Conservation (phyloP, 2,329 filamentous ascomycete species). For the Nannizziopsis arthrosporioides region DNA sequence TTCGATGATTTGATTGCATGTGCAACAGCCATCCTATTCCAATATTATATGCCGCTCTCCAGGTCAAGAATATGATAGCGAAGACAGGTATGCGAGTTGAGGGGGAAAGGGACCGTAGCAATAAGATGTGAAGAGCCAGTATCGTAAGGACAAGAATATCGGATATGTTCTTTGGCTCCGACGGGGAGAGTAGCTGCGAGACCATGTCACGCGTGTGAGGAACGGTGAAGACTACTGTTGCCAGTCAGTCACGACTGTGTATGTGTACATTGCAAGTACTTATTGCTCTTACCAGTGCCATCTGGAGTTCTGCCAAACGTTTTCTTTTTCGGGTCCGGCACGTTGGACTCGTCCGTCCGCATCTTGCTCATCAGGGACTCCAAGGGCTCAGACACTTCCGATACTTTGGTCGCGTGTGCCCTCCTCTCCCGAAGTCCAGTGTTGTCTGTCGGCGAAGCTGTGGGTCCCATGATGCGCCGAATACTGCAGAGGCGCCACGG, state of each 20-base stretch:
- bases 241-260: neutral
- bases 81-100: conserved; percentile 63
- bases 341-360: conserved; percentile 16
- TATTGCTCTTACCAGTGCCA: conserved; percentile 60
- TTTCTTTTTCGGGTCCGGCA: conserved; percentile 44
- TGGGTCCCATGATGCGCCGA: conserved; percentile 27
- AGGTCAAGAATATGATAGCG: conserved; percentile 76
- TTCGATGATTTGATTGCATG: conserved; percentile 78
- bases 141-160: conserved; percentile 71
- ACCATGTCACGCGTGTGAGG: conserved; percentile 98
- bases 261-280: too few relatives aligned
- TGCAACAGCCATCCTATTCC: conserved; percentile 85
- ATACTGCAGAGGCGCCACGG: conserved; percentile 9
- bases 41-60: conserved; percentile 83
- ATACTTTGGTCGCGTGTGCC: conserved; percentile 25
- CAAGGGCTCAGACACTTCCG: conserved; percentile 31
- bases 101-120: conserved; percentile 61
- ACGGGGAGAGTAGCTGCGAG: conserved; percentile 86
- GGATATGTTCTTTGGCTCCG: conserved; percentile 87
- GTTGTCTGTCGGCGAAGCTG: conserved; percentile 23
- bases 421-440: conserved; percentile 41
- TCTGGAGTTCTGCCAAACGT: conserved; percentile 85
- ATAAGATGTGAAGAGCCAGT: conserved; percentile 60
- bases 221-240: conserved; percentile 69
- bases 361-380: conserved; percentile 28